A percentile compares a stretch with the other conserved stretches of the same genome.
Evolutionary conservation across 768 basidiomycete species (phyloP).

Genomic region (Lactarius hengduanensis): DNA sequence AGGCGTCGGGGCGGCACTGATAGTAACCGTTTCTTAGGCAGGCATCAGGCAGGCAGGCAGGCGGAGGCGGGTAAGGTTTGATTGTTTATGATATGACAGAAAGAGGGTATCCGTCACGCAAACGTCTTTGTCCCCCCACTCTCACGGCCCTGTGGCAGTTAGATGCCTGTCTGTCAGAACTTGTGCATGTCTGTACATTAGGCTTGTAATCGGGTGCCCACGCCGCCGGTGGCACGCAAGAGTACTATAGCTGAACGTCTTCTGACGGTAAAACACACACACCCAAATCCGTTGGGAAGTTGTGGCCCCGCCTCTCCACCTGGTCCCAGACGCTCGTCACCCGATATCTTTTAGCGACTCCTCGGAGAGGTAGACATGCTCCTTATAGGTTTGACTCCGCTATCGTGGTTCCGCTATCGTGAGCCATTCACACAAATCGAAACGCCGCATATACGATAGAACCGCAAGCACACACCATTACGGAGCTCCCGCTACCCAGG

Average conservation of each 20-base stretch:
- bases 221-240: neutral
- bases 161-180: neutral
- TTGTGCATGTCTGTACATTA: neutral
- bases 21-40: neutral
- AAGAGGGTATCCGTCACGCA: constrained; percentile 18
- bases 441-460: constrained; percentile 10
- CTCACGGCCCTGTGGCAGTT: constrained; percentile 6
- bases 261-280: neutral
- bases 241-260: neutral
- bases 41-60: neutral
- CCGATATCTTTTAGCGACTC: neutral
- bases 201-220: neutral
- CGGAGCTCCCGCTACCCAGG: neutral
- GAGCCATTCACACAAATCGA: neutral
- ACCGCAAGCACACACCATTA: constrained; percentile 3
- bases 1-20: neutral
- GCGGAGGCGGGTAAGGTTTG: constrained; percentile 16
- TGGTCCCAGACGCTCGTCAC: constrained; percentile 1
- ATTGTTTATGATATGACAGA: constrained; percentile 20
- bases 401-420: neutral
- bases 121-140: neutral
- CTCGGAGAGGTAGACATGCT: neutral
- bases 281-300: neutral
- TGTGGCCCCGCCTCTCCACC: neutral
- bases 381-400: neutral